These are phyloP conservation scores for Apiospora aurea DNA, from an alignment of 2,329 filamentous ascomycete species.

Conservation along the genomic window DNA sequence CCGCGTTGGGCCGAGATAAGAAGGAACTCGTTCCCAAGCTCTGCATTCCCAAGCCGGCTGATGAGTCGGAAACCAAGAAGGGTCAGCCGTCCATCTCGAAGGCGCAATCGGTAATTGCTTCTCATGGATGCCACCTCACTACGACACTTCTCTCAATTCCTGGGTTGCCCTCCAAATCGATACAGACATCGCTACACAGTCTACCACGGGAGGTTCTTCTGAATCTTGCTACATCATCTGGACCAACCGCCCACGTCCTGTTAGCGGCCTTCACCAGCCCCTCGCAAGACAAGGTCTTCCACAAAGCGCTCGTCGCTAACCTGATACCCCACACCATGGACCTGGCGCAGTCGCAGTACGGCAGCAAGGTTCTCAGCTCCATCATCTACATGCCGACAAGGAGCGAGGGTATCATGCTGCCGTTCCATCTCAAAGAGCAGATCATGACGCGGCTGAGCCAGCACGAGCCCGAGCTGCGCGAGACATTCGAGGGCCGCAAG, in stretches of 20 bases:
- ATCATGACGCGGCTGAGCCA: slow-evolving; percentile 57
- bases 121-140: slow-evolving; percentile 82
- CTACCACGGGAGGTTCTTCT: slow-evolving; percentile 64
- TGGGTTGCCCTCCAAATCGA: slow-evolving; percentile 70
- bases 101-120: slow-evolving; percentile 64
- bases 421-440: slow-evolving; percentile 65
- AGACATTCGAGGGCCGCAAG: slow-evolving; percentile 61
- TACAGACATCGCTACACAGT: slow-evolving; percentile 75
- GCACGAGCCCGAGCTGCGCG: slow-evolving; percentile 57
- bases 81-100: slow-evolving; percentile 50
- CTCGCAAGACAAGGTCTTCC: slow-evolving; percentile 59
- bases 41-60: slow-evolving; percentile 51
- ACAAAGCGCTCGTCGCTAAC: slow-evolving; percentile 60
- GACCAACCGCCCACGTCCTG: slow-evolving; percentile 58
- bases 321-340: slow-evolving; percentile 53
- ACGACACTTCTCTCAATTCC: slow-evolving; percentile 80
- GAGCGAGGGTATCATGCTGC: slow-evolving; percentile 55
- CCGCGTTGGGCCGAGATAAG: slow-evolving; percentile 55
- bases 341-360: slow-evolving; percentile 58
- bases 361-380: slow-evolving; percentile 58
- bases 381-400: slow-evolving; percentile 59
- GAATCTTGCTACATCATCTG: slow-evolving; percentile 66
- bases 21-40: slow-evolving; percentile 58
- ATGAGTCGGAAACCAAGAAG: slow-evolving; percentile 43
- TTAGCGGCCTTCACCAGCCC: slow-evolving; percentile 57